These are phyloP conservation scores for Chlorencoelia australis DNA, from an alignment of 2,329 filamentous ascomycete species.

Conservation along the genomic window DNA sequence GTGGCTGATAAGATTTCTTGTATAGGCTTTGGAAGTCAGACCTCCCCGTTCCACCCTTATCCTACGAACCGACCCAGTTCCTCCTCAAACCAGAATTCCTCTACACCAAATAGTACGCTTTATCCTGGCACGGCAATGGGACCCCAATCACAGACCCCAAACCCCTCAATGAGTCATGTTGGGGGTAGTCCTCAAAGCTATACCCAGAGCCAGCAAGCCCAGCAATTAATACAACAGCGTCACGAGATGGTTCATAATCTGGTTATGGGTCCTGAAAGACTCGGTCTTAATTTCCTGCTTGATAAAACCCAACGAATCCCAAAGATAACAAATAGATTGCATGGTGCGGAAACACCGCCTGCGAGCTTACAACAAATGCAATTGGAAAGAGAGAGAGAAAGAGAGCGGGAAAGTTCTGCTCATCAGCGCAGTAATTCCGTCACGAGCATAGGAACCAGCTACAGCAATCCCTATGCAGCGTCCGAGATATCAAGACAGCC, in stretches of 20 bases:
- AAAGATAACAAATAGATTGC: constrained; percentile 38
- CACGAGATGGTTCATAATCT: constrained; percentile 43
- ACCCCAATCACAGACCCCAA: constrained; percentile 24
- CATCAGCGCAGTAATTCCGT: constrained; percentile 20
- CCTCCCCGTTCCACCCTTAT: constrained; percentile 13
- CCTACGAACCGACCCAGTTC: constrained; percentile 23
- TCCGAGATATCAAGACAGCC: constrained; percentile 21
- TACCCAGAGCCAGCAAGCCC: constrained; percentile 27
- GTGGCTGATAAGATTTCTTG: not conserved
- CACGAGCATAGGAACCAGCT: constrained; percentile 14
- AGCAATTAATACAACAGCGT: constrained; percentile 33
- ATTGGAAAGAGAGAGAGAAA: constrained; percentile 8
- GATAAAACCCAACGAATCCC: constrained; percentile 46
- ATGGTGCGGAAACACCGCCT: constrained; percentile 23
- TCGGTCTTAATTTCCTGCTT: constrained; percentile 66
- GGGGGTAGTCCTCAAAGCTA: constrained; percentile 21
- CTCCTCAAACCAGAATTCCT: constrained; percentile 27
- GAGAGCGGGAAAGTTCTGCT: constrained; percentile 12
- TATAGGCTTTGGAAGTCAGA: constrained; percentile 12
- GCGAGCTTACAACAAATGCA: constrained; percentile 18
- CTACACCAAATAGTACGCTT: constrained; percentile 32
- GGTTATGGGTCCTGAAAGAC: constrained; percentile 53
- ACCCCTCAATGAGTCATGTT: constrained; percentile 22
- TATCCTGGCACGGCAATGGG: constrained; percentile 28
- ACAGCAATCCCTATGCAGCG: constrained; percentile 15